Evolutionary conservation across 176 grass and related monocot species (phyloP).

Genomic region (Phoenix roebelenii): DNA sequence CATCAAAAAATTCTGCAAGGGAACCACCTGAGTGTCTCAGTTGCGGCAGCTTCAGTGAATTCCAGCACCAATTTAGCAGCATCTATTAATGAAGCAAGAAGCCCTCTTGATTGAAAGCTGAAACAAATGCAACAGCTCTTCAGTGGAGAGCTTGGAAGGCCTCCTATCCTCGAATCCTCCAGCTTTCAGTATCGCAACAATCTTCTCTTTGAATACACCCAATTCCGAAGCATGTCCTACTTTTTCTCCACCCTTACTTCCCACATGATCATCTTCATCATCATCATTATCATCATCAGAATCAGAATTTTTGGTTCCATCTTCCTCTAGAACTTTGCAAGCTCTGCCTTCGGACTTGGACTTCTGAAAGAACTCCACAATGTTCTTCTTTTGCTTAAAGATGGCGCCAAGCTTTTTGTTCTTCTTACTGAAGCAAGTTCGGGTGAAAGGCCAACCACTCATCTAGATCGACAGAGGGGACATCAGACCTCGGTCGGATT

Average conservation of each 20-base stretch:
- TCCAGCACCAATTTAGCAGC: too few species aligned
- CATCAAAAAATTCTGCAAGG: too few species aligned
- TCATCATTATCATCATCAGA: background rate
- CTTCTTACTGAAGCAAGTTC: conserved; percentile 70
- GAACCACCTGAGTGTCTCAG: too few species aligned
- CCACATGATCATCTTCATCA: background rate
- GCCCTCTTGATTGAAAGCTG: conserved; percentile 53
- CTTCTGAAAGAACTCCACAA: conserved; percentile 34
- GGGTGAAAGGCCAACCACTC: conserved; percentile 83
- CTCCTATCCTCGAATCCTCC: conserved; percentile 38
- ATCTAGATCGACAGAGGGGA: conserved; percentile 22
- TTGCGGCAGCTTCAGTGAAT: too few species aligned
- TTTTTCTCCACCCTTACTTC: background rate
- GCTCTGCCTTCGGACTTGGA: conserved; percentile 16
- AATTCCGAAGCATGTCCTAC: conserved; percentile 23
- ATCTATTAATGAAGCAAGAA: conserved; percentile 40
- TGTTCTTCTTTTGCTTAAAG: conserved; percentile 86
- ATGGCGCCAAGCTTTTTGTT: conserved; percentile 90
- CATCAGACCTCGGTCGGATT: conserved; percentile 27
- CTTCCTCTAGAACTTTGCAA: background rate
- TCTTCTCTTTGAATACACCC: conserved; percentile 42
- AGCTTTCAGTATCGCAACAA: conserved; percentile 35
- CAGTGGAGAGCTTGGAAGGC: conserved; percentile 67
- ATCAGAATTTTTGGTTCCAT: background rate
- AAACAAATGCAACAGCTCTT: conserved; percentile 55